Conservation (phyloP, 2,329 filamentous ascomycete species). For the Phaeosphaeriaceae sp. region DNA sequence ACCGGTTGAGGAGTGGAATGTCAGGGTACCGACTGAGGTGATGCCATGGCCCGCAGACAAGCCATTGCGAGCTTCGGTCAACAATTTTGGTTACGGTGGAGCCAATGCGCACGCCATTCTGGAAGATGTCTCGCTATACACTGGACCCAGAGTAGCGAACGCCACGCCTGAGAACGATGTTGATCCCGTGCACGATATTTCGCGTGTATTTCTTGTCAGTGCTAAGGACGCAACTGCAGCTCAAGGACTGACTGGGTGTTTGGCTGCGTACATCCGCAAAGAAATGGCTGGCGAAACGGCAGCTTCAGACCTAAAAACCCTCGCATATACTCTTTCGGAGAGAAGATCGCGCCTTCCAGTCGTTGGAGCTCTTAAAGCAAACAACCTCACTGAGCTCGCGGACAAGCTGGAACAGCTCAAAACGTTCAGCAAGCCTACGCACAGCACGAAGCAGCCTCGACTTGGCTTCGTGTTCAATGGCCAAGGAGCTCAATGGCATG, state of each 20-base stretch:
- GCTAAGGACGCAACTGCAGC: not conserved
- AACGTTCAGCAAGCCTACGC: too few relatives aligned
- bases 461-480: constrained; percentile 50
- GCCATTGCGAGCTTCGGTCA: constrained; percentile 22
- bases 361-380: not conserved
- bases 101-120: constrained; percentile 31
- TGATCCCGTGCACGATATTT: too few relatives aligned
- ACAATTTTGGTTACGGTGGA: constrained; percentile 33
- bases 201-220: not conserved
- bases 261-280: not conserved
- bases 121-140: constrained; percentile 30
- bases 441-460: too few relatives aligned
- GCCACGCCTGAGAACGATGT: too few relatives aligned
- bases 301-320: not conserved
- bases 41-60: constrained; percentile 20
- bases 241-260: not conserved
- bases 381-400: not conserved
- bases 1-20: constrained; percentile 14
- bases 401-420: not conserved
- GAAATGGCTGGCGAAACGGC: not conserved
- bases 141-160: too few relatives aligned
- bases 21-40: constrained; percentile 19
- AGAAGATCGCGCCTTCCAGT: not conserved
- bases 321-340: constrained; percentile 2
- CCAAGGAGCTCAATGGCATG: constrained; percentile 53